phyloP scores from a whole-genome alignment of 805 yeast species.

The Ogataea saltuana region DNA sequence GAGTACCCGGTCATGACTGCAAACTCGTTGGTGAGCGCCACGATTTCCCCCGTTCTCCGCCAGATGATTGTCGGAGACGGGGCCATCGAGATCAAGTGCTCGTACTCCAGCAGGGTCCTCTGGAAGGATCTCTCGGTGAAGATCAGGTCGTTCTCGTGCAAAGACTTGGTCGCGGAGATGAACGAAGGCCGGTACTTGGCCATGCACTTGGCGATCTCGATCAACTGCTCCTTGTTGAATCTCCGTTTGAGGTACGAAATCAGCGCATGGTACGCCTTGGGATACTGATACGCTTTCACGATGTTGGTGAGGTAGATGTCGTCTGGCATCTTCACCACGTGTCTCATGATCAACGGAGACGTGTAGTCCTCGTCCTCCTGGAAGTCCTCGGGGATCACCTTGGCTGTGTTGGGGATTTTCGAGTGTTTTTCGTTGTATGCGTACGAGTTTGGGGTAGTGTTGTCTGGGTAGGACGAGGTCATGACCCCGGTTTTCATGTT shows the following conservation, averaged over 20 bases:
- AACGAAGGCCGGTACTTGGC: slow-evolving; percentile 75
- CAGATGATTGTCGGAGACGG: slow-evolving; percentile 82
- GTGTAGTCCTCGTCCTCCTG: slow-evolving; percentile 47
- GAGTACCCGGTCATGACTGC: slow-evolving; percentile 67
- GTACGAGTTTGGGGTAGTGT: slow-evolving; percentile 42
- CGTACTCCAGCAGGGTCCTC: slow-evolving; percentile 57
- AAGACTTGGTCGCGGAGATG: slow-evolving; percentile 70
- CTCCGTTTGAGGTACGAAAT: slow-evolving; percentile 55
- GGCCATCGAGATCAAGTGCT: slow-evolving; percentile 53
- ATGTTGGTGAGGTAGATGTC: slow-evolving; percentile 45
- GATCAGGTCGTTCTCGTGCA: slow-evolving; percentile 69
- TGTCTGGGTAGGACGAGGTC: slow-evolving; percentile 36
- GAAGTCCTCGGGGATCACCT: slow-evolving; percentile 43
- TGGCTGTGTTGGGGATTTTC: slow-evolving; percentile 51
- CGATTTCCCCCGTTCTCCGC: slow-evolving; percentile 86
- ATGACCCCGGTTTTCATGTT: slow-evolving; percentile 30
- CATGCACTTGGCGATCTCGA: slow-evolving; percentile 54
- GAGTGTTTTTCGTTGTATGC: slow-evolving; percentile 53
- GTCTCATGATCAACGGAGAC: slow-evolving; percentile 58
- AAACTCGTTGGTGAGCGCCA: slow-evolving; percentile 74
- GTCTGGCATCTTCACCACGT: slow-evolving; percentile 53
- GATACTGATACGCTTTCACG: slow-evolving; percentile 57
- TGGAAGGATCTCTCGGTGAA: slow-evolving; percentile 62
- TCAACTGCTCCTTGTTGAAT: slow-evolving; percentile 42
- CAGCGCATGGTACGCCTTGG: slow-evolving; percentile 61